phyloP scores from a whole-genome alignment of 176 grass and related monocot species.

The Musa acuminata region DNA sequence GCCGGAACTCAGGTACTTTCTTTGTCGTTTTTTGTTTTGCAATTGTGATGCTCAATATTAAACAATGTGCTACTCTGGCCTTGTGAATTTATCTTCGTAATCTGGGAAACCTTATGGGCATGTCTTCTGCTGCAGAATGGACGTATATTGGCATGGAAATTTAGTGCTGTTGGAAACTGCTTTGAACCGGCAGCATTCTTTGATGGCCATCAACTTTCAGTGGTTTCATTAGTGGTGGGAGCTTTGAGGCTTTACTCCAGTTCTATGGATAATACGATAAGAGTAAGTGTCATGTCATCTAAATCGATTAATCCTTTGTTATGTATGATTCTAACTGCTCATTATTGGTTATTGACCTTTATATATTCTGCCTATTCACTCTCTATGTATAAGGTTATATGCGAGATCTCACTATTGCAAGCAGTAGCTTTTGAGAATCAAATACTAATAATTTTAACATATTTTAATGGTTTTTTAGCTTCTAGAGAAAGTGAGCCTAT shows the following conservation, averaged over 20 bases:
- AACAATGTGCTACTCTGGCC: no score
- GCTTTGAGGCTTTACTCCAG: slow-evolving; percentile 69
- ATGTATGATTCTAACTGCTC: no score
- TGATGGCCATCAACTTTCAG: slow-evolving; percentile 58
- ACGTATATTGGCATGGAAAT: slow-evolving; percentile 85
- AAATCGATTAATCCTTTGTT: background rate
- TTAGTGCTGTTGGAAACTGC: slow-evolving; percentile 45
- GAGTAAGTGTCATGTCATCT: slow-evolving; percentile 38
- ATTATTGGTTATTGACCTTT: no score
- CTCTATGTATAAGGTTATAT: background rate
- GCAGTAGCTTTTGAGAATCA: background rate
- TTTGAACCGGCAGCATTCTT: slow-evolving; percentile 81
- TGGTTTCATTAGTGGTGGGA: slow-evolving; percentile 74
- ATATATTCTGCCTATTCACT: background rate
- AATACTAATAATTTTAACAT: background rate
- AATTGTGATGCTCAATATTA: no score
- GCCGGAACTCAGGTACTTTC: slow-evolving; percentile 67
- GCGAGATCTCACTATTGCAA: background rate
- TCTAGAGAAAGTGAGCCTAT: background rate
- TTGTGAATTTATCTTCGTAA: no score
- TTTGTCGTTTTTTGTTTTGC: background rate
- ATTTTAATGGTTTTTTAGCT: background rate
- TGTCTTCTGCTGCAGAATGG: slow-evolving; percentile 52
- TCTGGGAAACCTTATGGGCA: no score
- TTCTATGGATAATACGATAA: slow-evolving; percentile 94